A percentile compares a stretch with the other conserved stretches of the same genome.
Evolutionary conservation across 2,329 filamentous ascomycete genomes (phyloP).

Genomic region (Pseudocercospora macadamiae): DNA sequence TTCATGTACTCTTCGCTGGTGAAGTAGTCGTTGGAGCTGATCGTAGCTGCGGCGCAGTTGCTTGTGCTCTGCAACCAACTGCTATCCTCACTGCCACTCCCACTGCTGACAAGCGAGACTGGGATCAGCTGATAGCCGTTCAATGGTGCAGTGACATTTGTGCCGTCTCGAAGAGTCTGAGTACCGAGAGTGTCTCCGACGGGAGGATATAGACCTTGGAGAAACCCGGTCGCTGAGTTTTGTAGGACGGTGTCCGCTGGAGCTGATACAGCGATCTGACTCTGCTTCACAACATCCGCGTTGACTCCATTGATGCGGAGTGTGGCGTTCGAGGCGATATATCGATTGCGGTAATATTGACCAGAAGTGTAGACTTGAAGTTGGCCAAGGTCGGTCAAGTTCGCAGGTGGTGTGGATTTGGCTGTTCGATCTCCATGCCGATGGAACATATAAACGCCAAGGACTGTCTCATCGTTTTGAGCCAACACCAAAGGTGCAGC

Average conservation of each 20-base stretch:
- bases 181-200: slow-evolving; percentile 57
- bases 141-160: slow-evolving; percentile 67
- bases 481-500: slow-evolving; percentile 30
- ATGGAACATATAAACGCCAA: slow-evolving; percentile 84
- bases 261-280: slow-evolving; percentile 72
- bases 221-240: slow-evolving; percentile 76
- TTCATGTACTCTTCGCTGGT: slow-evolving; percentile 52
- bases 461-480: slow-evolving; percentile 63
- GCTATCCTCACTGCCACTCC: slow-evolving; percentile 61
- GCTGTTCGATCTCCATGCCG: slow-evolving; percentile 87
- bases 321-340: slow-evolving; percentile 65
- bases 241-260: slow-evolving; percentile 74
- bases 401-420: slow-evolving; percentile 71
- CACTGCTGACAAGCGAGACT: slow-evolving; percentile 66
- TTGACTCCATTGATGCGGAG: slow-evolving; percentile 68
- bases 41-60: slow-evolving; percentile 57
- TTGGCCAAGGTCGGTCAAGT: slow-evolving; percentile 79
- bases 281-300: slow-evolving; percentile 65
- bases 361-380: slow-evolving; percentile 73
- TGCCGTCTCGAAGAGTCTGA: slow-evolving; percentile 72
- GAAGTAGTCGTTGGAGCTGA: slow-evolving; percentile 64
- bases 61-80: slow-evolving; percentile 63
- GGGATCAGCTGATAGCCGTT: slow-evolving; percentile 84
- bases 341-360: slow-evolving; percentile 74
- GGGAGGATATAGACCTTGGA: slow-evolving; percentile 86